These are phyloP conservation scores for Lactarius quietus DNA, from an alignment of 768 basidiomycete genomes.

Conservation along the genomic window DNA sequence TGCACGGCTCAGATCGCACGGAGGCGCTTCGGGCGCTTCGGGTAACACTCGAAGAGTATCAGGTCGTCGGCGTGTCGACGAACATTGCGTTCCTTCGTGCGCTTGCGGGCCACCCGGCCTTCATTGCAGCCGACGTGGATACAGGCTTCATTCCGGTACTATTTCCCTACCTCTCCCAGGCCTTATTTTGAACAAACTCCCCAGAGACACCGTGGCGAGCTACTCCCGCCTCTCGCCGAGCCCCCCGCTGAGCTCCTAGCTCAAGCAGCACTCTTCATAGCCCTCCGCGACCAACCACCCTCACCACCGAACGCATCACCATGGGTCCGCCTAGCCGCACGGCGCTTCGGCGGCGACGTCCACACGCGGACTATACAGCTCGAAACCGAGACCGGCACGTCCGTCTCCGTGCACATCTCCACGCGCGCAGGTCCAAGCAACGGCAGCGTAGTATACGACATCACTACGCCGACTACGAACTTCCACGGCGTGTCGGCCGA, in stretches of 20 bases:
- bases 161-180: constrained; percentile 20
- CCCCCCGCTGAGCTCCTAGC: constrained; percentile 66
- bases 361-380: constrained; percentile 60
- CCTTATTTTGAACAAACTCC: background rate
- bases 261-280: constrained; percentile 75
- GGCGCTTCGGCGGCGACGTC: constrained; percentile 74
- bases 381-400: constrained; percentile 50
- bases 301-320: constrained; percentile 41
- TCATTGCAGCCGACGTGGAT: constrained; percentile 77
- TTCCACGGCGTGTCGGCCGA: constrained; percentile 49
- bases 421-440: constrained; percentile 38
- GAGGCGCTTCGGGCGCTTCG: constrained; percentile 83
- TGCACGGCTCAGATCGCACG: constrained; percentile 77
- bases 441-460: constrained; percentile 38
- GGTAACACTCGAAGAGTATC: constrained; percentile 81
- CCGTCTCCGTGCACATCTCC: constrained; percentile 41
- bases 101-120: constrained; percentile 73
- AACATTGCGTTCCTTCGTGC: constrained; percentile 85
- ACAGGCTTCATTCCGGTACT: constrained; percentile 86
- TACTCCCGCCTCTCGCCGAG: constrained; percentile 66
- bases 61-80: constrained; percentile 89
- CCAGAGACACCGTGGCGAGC: constrained; percentile 79
- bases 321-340: constrained; percentile 67
- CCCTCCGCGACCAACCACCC: constrained; percentile 56
- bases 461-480: constrained; percentile 48